Evolutionary conservation across 306 rosid species (phyloP), one percentile per base, ranked within the genome.

Genomic region (Lupinus albus): DNA sequence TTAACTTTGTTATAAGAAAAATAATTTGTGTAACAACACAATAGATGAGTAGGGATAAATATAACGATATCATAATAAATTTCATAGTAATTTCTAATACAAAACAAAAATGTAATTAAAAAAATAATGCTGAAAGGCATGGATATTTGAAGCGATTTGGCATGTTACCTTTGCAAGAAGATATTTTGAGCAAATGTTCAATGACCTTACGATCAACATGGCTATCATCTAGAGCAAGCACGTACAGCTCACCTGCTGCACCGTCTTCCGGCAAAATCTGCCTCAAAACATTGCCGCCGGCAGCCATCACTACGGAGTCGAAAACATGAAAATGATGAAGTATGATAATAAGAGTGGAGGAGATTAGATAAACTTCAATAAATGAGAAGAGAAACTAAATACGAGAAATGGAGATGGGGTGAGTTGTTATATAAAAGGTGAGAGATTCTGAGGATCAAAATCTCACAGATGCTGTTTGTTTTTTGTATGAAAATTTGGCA

Each of bases 211-310:
- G 86, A 63, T 92, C 98, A 7, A 92, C 92, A 17, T 50, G 80
- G 51, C 96, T 92, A 58, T 92, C 98, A 74, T 92, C 98, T 5
- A 92, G 96, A 0, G 98, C 98, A 18, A 92, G 88, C 60, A 92
- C 98, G 69, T 92, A 96, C n/a, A 92, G 77, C 72, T 92, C 76
- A 4, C 49, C 11, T 38, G 42, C 44, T 1, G 86, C 63, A 41
- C 66, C 52, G 10, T 61, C 77, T 35, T 80, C 88, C 17, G 81
- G 25, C 25, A 20, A 20, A 20, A 1, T 20, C 25, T 20, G 2
- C 25, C 25, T 57, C 48, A 81, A 33, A 79, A 88, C 69, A 30
- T 88, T 84, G 3, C 83, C 68, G 20, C 67, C 58, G 1, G 51
- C 28, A 20, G 82, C 86, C 97, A 91, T 91, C 11, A 47, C 59